These are phyloP conservation scores for Quercus lobata DNA, from an alignment of 331 rosid genomes.

Conservation along the genomic window DNA sequence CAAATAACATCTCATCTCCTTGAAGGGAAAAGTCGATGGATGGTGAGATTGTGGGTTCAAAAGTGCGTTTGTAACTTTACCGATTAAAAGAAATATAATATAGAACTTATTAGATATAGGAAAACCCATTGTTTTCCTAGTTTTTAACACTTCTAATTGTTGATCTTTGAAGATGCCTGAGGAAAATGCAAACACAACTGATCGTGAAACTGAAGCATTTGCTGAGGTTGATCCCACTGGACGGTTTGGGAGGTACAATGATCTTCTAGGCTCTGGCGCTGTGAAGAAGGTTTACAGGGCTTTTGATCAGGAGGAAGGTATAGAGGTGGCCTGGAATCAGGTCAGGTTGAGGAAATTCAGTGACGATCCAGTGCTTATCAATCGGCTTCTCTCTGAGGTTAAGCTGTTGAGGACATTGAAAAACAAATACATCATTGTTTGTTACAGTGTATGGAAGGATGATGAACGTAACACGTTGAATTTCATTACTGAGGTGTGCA, in stretches of 20 bases:
- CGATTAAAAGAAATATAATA: too few species aligned
- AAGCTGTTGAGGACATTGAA: slow-evolving; percentile 51
- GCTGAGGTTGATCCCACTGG: slow-evolving; percentile 88
- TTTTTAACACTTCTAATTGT: background rate
- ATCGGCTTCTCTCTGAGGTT: slow-evolving; percentile 72
- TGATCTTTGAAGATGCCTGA: slow-evolving; percentile 61
- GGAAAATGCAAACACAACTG: slow-evolving; percentile 30
- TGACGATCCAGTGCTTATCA: slow-evolving; percentile 59
- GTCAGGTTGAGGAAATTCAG: slow-evolving; percentile 63
- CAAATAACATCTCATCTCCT: too few species aligned
- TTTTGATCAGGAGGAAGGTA: slow-evolving; percentile 91
- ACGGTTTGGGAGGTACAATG: slow-evolving; percentile 70
- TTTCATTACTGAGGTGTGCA: slow-evolving; percentile 87
- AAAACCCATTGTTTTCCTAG: background rate
- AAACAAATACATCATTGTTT: slow-evolving; percentile 74
- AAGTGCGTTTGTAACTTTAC: too few species aligned
- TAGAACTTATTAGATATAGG: background rate
- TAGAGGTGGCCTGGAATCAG: slow-evolving; percentile 96
- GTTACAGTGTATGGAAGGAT: slow-evolving; percentile 82
- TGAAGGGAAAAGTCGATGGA: too few species aligned
- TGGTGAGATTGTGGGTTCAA: too few species aligned
- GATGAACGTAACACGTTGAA: slow-evolving; percentile 51
- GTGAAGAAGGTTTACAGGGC: slow-evolving; percentile 87
- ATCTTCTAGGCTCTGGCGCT: slow-evolving; percentile 84
- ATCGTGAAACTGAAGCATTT: slow-evolving; percentile 55